Evolutionary conservation across 2,329 filamentous ascomycete species (phyloP), one percentile per base, ranked within the genome.

Genomic region (Claviceps quebecensis): DNA sequence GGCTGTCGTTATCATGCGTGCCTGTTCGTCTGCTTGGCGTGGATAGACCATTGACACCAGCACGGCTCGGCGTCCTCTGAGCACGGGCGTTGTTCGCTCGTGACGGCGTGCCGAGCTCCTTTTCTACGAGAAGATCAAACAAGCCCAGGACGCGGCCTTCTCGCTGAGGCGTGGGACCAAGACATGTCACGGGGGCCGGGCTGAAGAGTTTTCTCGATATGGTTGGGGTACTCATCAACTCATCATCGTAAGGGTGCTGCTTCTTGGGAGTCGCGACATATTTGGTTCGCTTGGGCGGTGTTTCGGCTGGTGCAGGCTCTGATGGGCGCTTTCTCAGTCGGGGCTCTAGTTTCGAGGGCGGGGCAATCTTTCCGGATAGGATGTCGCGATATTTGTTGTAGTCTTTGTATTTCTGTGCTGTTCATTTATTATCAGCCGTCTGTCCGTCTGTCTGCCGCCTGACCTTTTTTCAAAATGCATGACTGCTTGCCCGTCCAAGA

Each of bases 111-210:
- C 69, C 69, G 23, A 72, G 65, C 22, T 72, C 71, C 43, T 71
- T 69, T 52, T 77, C 72, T 26, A 72, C 69, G 7, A 88, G 68
- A 11, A 85, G 67, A 61, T 91, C 87, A 62, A 93, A 93, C 17
- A 93, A 68, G 4, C 87, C 86, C 2, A 93, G 72, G 1, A 89
- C 82, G 19, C 79, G 78, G 29, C 87, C 87, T 63, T 91, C 84
- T 55, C 81, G 80, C 60, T 91, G 87, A 3, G 87, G 87, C 13
- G 87, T 93, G 1, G 87, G 87, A 2, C 85, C 86, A 54, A 93
- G 77, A 1, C 74, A 77, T 5, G 77, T 80, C 2, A 78, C 77
- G 11, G 74, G 71, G 0, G 67, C 67, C 1, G 80, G 77, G 52
- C 77, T 80, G 60, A 83, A 84, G 5, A 83, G 69, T 53, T 74